phyloP scores from a whole-genome alignment of 768 basidiomycete species.

The Macrolepiota dolichaula region DNA sequence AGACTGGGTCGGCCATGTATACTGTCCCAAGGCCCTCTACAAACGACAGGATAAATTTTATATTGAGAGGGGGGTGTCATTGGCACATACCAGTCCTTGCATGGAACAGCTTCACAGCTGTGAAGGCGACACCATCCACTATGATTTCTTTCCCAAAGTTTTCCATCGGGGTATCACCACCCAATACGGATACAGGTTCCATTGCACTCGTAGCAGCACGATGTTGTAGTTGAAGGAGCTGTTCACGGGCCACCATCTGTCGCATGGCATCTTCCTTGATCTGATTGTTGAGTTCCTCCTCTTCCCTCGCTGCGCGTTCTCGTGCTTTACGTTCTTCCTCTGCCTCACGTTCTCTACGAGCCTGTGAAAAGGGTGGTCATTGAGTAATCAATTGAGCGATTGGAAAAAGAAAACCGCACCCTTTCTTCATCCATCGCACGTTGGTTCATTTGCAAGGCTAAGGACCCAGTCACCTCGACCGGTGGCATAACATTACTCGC shows the following conservation, averaged over 20 bases:
- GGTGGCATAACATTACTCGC: constrained; percentile 51
- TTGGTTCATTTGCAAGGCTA: constrained; percentile 76
- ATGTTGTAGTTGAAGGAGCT: constrained; percentile 51
- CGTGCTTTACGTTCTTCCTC: constrained; percentile 51
- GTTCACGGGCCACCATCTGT: constrained; percentile 52
- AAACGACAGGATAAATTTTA: background rate
- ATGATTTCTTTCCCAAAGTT: constrained; percentile 56
- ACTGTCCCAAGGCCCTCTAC: constrained; percentile 62
- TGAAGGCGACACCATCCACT: constrained; percentile 57
- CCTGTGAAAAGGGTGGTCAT: constrained; percentile 29
- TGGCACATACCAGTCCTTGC: constrained; percentile 54
- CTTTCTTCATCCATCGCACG: constrained; percentile 69
- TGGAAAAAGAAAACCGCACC: constrained; percentile 34
- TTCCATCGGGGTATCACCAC: constrained; percentile 54
- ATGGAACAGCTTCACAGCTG: constrained; percentile 68
- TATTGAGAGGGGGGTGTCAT: background rate
- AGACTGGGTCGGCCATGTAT: constrained; percentile 74
- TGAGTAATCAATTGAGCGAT: background rate
- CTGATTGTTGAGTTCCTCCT: constrained; percentile 60
- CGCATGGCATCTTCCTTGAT: constrained; percentile 63
- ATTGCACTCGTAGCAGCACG: constrained; percentile 72
- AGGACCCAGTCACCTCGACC: constrained; percentile 57
- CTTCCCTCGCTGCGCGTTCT: constrained; percentile 49
- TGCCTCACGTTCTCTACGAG: constrained; percentile 49
- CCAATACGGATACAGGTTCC: constrained; percentile 43